Evolutionary conservation across 768 basidiomycete genomes (phyloP).

Genomic region (Exsudoporus frostii): DNA sequence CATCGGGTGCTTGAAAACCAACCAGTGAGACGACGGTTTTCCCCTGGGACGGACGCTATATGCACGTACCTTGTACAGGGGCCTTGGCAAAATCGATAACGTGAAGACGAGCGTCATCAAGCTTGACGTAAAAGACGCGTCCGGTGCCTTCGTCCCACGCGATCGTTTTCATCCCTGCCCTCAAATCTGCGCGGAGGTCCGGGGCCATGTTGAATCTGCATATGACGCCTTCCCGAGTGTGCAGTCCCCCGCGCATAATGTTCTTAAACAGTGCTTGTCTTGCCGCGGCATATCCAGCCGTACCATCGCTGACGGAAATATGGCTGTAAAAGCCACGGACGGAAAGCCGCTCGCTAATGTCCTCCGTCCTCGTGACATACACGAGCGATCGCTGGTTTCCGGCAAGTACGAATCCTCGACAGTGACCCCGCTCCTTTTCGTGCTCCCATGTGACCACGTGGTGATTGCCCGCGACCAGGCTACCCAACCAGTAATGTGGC

Average conservation of each 20-base stretch:
- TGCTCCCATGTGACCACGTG: conserved; percentile 29
- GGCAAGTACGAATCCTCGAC: conserved; percentile 31
- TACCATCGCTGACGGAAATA: conserved; percentile 36
- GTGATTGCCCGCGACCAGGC: conserved; percentile 21
- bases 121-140: conserved; percentile 50
- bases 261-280: conserved; percentile 21
- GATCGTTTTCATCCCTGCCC: conserved; percentile 43
- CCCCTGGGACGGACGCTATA: neutral
- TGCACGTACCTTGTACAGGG: conserved; percentile 31
- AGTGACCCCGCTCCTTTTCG: conserved; percentile 19
- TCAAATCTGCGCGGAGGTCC: conserved; percentile 17
- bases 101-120: conserved; percentile 37
- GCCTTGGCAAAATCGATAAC: conserved; percentile 49
- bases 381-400: conserved; percentile 34
- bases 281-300: conserved; percentile 19
- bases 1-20: conserved; percentile 30
- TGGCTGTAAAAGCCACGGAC: conserved; percentile 34
- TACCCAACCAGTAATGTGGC: conserved; percentile 31
- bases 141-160: conserved; percentile 68
- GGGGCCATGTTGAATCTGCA: conserved; percentile 23
- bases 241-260: conserved; percentile 19
- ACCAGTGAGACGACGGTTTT: conserved; percentile 27
- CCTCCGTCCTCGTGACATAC: conserved; percentile 26
- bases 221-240: conserved; percentile 18
- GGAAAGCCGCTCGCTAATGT: conserved; percentile 25